phyloP scores from a whole-genome alignment of 495 filamentous ascomycete genomes.

The Articulospora tetracladia region DNA sequence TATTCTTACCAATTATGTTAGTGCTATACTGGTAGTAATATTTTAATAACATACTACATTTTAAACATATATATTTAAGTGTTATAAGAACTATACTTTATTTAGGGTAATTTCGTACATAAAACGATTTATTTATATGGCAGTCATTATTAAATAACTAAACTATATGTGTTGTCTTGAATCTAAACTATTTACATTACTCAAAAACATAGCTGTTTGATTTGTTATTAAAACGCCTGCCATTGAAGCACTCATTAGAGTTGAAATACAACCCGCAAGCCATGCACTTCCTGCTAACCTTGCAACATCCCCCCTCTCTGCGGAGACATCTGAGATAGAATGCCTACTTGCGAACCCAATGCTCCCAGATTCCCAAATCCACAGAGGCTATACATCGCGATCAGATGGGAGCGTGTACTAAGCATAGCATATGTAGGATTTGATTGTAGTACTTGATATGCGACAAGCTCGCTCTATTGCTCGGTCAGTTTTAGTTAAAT shows the following conservation, averaged over 20 bases:
- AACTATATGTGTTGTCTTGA: no score
- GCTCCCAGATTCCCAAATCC: conserved; percentile 78
- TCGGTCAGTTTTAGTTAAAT: conserved; percentile 21
- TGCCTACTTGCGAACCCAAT: conserved; percentile 78
- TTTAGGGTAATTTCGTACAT: no score
- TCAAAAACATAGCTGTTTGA: background rate
- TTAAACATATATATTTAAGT: no score
- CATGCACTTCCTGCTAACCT: background rate
- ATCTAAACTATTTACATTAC: no score
- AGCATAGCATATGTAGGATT: conserved; percentile 36
- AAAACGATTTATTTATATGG: no score
- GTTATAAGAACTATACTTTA: no score
- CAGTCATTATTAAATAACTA: no score
- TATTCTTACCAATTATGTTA: no score
- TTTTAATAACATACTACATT: no score
- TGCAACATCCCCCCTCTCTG: background rate
- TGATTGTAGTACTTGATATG: background rate
- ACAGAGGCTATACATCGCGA: conserved; percentile 65
- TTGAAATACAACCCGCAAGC: background rate
- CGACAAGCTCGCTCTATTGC: background rate
- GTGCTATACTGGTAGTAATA: no score
- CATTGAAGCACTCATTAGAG: background rate
- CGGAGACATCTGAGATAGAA: conserved; percentile 40
- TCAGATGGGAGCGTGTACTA: conserved; percentile 61
- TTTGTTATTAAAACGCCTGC: background rate